Conservation (phyloP, 1,284 basidiomycete species). For the Somion occarium region DNA sequence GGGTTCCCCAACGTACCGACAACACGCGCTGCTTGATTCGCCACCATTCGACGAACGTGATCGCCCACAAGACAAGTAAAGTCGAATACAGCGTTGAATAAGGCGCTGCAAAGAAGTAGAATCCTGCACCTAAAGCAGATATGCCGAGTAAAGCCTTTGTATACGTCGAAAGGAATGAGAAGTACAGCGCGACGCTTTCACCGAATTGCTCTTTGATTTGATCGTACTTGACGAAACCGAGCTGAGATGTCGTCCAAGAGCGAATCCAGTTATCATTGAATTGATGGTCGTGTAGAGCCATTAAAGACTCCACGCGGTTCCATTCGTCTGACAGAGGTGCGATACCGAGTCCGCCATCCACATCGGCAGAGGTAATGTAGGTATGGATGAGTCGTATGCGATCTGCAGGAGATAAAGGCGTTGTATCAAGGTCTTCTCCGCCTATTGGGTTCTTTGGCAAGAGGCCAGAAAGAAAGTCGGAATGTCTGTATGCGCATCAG, state of each 20-base stretch:
- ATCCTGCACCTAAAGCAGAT: constrained; percentile 52
- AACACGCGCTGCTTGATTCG: constrained; percentile 77
- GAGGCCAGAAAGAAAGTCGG: constrained; percentile 60
- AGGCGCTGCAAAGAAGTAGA: constrained; percentile 60
- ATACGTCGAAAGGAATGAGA: constrained; percentile 84
- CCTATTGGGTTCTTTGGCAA: constrained; percentile 47
- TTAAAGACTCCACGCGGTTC: constrained; percentile 75
- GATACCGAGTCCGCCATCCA: constrained; percentile 79
- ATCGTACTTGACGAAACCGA: constrained; percentile 55
- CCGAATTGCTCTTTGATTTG: constrained; percentile 74
- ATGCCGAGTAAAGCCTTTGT: constrained; percentile 73
- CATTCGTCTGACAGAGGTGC: constrained; percentile 67
- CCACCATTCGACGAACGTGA: constrained; percentile 89
- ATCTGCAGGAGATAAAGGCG: constrained; percentile 61
- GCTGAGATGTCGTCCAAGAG: constrained; percentile 56
- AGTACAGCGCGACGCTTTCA: constrained; percentile 87
- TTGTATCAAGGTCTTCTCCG: constrained; percentile 34
- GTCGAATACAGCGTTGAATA: constrained; percentile 81
- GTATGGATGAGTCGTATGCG: constrained; percentile 76
- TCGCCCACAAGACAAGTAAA: constrained; percentile 74
- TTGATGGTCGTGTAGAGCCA: constrained; percentile 78
- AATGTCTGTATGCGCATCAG: constrained; percentile 37
- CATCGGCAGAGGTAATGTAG: constrained; percentile 65
- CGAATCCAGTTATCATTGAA: constrained; percentile 76
- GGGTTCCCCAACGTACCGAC: constrained; percentile 76